Percentiles rank a stretch among this genome's conserved stretches.
phyloP scores from a whole-genome alignment of 768 basidiomycete species.

The Suillus discolor region DNA sequence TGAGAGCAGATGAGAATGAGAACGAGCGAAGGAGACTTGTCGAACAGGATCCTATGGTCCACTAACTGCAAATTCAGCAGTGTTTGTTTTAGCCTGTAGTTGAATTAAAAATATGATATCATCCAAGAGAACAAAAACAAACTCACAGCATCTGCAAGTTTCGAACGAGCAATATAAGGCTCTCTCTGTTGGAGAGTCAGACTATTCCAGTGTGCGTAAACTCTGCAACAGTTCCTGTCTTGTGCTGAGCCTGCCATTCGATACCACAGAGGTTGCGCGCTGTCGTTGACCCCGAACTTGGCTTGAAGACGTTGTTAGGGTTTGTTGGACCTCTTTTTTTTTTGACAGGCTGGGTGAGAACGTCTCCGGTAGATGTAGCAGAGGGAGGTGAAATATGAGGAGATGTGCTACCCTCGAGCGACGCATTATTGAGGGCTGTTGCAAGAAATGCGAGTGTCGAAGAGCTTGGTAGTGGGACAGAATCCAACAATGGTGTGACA shows the following conservation, averaged over 20 bases:
- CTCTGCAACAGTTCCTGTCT: not conserved
- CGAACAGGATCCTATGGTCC: not conserved
- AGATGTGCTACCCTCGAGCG: no score
- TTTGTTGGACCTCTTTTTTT: not conserved
- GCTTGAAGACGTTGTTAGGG: not conserved
- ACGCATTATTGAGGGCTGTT: no score
- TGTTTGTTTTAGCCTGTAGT: not conserved
- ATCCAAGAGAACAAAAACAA: not conserved
- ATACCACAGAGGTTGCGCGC: not conserved
- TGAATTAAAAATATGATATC: not conserved
- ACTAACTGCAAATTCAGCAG: not conserved
- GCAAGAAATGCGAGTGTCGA: no score
- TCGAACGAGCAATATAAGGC: not conserved
- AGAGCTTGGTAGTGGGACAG: no score
- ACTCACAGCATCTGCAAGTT: not conserved
- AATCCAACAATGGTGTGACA: no score
- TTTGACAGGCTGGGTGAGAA: not conserved
- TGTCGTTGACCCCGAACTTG: not conserved
- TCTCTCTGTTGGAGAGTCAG: not conserved
- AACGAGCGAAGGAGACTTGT: not conserved
- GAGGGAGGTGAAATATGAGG: not conserved
- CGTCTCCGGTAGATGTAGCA: not conserved
- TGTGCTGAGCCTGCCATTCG: not conserved
- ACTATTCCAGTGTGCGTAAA: not conserved
- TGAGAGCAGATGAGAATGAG: not conserved